Conservation (phyloP, 2,329 filamentous ascomycete genomes). For the Aspergillus sp. region DNA sequence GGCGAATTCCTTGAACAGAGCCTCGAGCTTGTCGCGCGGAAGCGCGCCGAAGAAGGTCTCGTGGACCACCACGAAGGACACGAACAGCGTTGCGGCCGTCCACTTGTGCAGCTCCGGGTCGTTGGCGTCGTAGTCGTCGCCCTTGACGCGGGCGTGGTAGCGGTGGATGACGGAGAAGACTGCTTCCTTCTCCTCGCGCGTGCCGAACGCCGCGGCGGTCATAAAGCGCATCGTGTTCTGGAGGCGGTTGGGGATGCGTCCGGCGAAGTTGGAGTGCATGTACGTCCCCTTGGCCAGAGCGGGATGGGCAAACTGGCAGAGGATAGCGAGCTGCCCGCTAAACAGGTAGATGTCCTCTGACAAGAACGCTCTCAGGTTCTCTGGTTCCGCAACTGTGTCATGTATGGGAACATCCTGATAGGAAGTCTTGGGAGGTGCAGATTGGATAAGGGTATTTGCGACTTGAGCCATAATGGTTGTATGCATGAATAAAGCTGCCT, state of each 20-base stretch:
- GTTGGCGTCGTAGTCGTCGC: constrained; percentile 17
- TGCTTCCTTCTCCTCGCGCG: constrained; percentile 14
- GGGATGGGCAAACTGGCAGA: constrained; percentile 19
- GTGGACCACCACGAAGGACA: constrained; percentile 14
- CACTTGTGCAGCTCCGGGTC: constrained; percentile 21
- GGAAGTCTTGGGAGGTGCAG: not conserved
- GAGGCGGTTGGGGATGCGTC: constrained; percentile 15
- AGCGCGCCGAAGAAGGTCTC: constrained; percentile 17
- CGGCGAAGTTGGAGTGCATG: constrained; percentile 17
- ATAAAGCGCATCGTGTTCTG: constrained; percentile 17
- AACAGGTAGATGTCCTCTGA: constrained; percentile 7
- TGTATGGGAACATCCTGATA: constrained; percentile 2
- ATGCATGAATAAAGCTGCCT: no score
- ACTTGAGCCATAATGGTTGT: no score
- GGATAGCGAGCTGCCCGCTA: constrained; percentile 11
- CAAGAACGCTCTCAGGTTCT: constrained; percentile 1
- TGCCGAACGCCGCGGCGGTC: constrained; percentile 17
- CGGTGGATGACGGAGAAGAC: constrained; percentile 18
- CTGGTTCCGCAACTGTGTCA: constrained; percentile 4
- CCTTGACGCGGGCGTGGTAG: constrained; percentile 15
- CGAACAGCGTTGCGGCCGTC: constrained; percentile 21
- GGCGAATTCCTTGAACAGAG: constrained; percentile 7
- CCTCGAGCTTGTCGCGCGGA: constrained; percentile 3
- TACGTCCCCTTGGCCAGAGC: constrained; percentile 16
- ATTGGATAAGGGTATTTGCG: not conserved